Conservation (phyloP, 305 asterid species). For the Fraxinus floribunda region DNA sequence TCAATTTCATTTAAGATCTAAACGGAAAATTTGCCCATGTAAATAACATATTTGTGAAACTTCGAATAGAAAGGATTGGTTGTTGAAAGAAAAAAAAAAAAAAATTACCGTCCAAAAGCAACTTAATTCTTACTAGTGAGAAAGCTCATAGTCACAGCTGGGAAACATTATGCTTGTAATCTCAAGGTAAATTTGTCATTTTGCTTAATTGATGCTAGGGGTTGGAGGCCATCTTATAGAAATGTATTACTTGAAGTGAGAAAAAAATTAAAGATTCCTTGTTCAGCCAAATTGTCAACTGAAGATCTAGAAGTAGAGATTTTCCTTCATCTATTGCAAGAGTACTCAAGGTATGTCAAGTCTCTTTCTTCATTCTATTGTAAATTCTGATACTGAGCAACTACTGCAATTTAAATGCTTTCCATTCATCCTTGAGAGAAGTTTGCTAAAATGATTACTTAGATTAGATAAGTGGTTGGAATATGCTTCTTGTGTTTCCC, state of each 20-base stretch:
- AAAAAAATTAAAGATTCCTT: slow-evolving; percentile 62
- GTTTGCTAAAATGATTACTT: background rate
- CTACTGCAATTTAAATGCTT: background rate
- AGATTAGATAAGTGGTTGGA: background rate
- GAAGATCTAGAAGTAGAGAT: slow-evolving; percentile 91
- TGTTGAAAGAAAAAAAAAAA: background rate
- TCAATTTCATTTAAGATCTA: background rate
- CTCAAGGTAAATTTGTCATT: slow-evolving; percentile 14
- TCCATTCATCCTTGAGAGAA: background rate
- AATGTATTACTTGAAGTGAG: slow-evolving; percentile 76
- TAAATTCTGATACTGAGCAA: background rate
- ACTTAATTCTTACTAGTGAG: background rate
- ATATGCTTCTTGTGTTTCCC: background rate
- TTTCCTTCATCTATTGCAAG: slow-evolving; percentile 83
- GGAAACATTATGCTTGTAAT: background rate
- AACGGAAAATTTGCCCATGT: background rate
- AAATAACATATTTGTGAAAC: background rate
- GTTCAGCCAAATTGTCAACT: slow-evolving; percentile 79
- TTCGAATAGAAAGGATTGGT: background rate
- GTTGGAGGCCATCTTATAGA: slow-evolving; percentile 92
- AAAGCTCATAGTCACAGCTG: slow-evolving; percentile 2
- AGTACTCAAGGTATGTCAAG: slow-evolving; percentile 60
- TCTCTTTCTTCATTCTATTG: background rate
- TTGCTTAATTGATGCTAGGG: slow-evolving; percentile 48
- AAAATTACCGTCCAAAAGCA: background rate